Evolutionary conservation across 805 yeast species (phyloP), one percentile per base, ranked within the genome.

Genomic region (Candida sanyiensis): DNA sequence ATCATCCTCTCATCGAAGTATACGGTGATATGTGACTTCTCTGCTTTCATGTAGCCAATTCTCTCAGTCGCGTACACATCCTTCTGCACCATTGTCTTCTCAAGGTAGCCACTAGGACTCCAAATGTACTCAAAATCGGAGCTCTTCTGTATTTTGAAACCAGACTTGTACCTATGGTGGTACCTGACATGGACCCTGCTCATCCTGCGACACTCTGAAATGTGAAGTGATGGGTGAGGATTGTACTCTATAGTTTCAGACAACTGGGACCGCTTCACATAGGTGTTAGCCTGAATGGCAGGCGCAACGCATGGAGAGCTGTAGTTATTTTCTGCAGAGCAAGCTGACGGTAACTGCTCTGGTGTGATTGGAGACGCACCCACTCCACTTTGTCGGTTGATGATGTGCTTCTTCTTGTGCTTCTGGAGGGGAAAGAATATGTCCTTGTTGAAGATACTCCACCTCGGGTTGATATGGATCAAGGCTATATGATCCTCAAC

Each of bases 41-140:
- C 35, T 13, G 26, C 27, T 7, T 31, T 37, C 19, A 39, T 31
- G 19, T 26, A 35, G 7, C 48, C 51, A 35, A 49, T 42, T 25
- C 51, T 37, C 25, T 47, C 47, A 11, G 40, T 27, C 3, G 50
- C 38, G 4, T 37, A 35, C 16, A 37, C 42, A 3, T 32, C 10
- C 16, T 32, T 37, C 28, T 40, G 28, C 19, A 25, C 34, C 6
- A 35, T 13, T 5, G 25, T 13, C 23, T 39, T 48, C 35, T 51
- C 54, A 7, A 52, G 38, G 24, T 52, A 48, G 1, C 55, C 54
- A 36, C 33, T 48, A 7, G 47, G 33, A 15, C 28, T 30, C 56
- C 56, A 51, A 15, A 9, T 26, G 32, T 50, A 50, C 10, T 31
- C 20, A 28, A 43, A 39, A 23, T 35, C 33, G 6, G 43, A 39